Base-by-base conservation (phyloP, 768 basidiomycete genomes). In the Podaxis mareebaensis region DNA sequence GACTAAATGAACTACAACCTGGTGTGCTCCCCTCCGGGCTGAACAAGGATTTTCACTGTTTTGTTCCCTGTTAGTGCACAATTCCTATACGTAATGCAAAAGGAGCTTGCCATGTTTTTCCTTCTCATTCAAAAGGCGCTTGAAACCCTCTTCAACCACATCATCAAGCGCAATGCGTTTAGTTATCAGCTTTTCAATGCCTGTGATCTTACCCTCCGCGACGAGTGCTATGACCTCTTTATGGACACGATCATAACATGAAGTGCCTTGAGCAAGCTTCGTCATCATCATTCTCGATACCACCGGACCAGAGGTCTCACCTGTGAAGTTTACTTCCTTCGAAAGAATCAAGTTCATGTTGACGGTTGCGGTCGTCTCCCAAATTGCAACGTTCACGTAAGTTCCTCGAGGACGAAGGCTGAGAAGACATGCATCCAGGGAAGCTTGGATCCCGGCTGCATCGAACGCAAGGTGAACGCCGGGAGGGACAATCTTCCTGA, bases 381-480 rank as follows among this genome's bases (percentile, higher is more conserved):
- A 83, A 8, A 81, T 60, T 1, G 81, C 79, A 17, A 83, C 71
- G 62, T 78, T 78, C 15, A 81, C 69, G 22, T 81, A 66, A 0
- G 69, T 74, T 17, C 83, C 82, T 38, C 77, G 67, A 0, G 77
- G 69, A 24, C 77, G 74, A 10, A 81, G 69, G 28, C 76, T 74
- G 6, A 59, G 40, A 13, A 83, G 67, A 7, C 76, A 78, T 6
- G 73, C 65, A 39, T 78, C 74, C 13, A 83, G 59, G 49, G 76
- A 74, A 13, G 70, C 70, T 64, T 81, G 78, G 2, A 75, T 65
- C 0, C 82, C 82, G 3, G 81, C 79, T 17, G 81, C 80, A 51
- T 84, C 83, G 65, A 81, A 82, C 3, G 75, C 79, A 51, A 82
- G 71, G 62, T 82, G 79, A 10, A 79, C 79, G 26, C 82, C 82